Evolutionary conservation across 192 early-diverging fungal species (phyloP), one percentile per base, ranked within the genome.

Genomic region (Podila clonocystis): DNA sequence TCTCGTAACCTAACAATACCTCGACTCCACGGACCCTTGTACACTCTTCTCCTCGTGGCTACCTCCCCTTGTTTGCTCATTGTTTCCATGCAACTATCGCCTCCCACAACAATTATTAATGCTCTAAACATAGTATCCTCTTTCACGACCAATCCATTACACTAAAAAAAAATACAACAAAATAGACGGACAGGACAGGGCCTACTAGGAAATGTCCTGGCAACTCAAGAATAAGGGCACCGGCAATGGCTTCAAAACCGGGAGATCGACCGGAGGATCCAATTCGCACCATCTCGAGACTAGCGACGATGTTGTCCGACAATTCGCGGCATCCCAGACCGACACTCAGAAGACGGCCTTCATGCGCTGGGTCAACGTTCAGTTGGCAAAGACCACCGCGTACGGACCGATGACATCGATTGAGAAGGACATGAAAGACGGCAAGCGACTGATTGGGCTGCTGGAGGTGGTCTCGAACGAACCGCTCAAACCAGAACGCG

Each of bases 391-490:
- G 26, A 80, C 77, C 12, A 67, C 67, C 13, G 68, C 75, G 2
- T 83, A 74, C 30, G 83, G 83, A 20, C 76, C 67, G n/a, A 84
- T 89, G 69, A 82, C 60, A 15, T 84, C 86, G 50, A 78, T 95
- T 29, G 86, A 85, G 26, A 83, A 71, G 3, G 94, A 95, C 68
- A 74, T 95, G 9, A 82, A 83, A 52, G 88, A 90, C 61, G 94
- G 94, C 11, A 92, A 93, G 63, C 86, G 86, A 36, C 85, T 95
- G 49, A 87, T 95, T 49, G 87, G 92, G 50, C 80, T 95, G n/a
- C 84, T 95, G 2, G 86, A 89, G 67, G 90, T 93, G 45, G 86
- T 94, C 58, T 90, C 91, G 1, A 90, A 92, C 59, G 93, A 94
- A 72, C 88, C 87, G 2, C 83, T 93, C 15, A 89, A 88, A 55